Conservation (phyloP, 176 grass and related monocot genomes). For the Oryza meridionalis region DNA sequence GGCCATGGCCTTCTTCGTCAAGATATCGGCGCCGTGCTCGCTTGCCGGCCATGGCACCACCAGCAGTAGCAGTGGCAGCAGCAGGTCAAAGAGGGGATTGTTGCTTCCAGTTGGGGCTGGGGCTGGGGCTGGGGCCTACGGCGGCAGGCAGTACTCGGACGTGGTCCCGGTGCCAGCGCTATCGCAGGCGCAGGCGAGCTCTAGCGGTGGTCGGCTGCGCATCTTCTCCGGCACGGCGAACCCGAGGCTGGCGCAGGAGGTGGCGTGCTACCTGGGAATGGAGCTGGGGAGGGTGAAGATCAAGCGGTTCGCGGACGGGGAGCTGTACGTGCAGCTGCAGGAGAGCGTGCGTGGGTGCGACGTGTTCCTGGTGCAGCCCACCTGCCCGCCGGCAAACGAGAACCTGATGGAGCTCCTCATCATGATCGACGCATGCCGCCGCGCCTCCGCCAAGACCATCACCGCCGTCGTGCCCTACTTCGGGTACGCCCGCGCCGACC, state of each 20-base stretch:
- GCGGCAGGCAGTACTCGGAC: too few relatives aligned
- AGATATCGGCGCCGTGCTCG: too few relatives aligned
- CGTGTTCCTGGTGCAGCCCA: constrained; percentile 82
- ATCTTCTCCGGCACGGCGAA: constrained; percentile 91
- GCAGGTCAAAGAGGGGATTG: neutral
- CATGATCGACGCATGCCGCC: constrained; percentile 81
- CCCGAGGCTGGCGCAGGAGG: constrained; percentile 70
- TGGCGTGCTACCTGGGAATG: constrained; percentile 64
- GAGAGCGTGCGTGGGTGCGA: constrained; percentile 81
- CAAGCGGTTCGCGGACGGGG: constrained; percentile 77
- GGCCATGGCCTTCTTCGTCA: too few relatives aligned
- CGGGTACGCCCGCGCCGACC: constrained; percentile 76
- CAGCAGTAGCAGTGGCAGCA: neutral
- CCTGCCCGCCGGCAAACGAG: constrained; percentile 84
- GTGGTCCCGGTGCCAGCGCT: neutral
- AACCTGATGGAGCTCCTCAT: constrained; percentile 90
- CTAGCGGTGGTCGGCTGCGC: constrained; percentile 33
- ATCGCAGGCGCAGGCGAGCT: neutral
- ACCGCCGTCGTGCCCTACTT: constrained; percentile 82
- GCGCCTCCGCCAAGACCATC: constrained; percentile 86
- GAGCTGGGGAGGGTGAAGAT: constrained; percentile 74
- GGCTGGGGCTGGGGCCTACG: too few relatives aligned
- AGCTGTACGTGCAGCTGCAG: constrained; percentile 87
- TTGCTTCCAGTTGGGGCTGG: neutral
- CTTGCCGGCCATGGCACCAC: too few relatives aligned